A percentile compares a stretch with the other conserved stretches of the same genome.
Conservation (phyloP, 2,329 filamentous ascomycete species). For the Bipolaris gigantea region DNA sequence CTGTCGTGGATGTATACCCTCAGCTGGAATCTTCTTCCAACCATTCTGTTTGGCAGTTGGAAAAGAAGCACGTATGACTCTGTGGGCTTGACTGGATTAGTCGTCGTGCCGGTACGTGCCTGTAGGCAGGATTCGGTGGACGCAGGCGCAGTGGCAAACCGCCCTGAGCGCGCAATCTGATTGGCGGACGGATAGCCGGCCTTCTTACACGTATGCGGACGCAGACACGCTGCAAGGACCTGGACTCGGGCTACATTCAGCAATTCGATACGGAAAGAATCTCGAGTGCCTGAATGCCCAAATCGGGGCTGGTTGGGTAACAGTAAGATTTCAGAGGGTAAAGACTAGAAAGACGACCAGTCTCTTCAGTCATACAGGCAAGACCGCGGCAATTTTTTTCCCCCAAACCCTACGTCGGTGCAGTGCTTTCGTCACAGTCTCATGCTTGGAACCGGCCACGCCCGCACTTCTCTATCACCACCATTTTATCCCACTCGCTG, state of each 20-base stretch:
- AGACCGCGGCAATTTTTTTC: neutral
- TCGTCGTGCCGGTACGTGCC: neutral
- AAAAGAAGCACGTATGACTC: neutral
- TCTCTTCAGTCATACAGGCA: neutral
- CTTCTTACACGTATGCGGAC: neutral
- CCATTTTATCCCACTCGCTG: neutral
- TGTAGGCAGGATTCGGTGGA: neutral
- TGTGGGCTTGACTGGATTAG: neutral
- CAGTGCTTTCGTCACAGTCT: neutral
- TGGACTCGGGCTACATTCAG: neutral
- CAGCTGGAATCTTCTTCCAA: neutral
- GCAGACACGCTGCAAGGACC: neutral
- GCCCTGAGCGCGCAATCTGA: neutral
- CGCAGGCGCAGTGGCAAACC: neutral
- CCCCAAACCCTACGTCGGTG: neutral
- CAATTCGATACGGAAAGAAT: slow-evolving; percentile 6
- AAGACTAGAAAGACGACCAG: neutral
- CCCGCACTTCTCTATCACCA: neutral
- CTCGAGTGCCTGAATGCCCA: neutral
- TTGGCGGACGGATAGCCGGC: neutral
- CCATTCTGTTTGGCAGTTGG: neutral
- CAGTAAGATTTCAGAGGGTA: neutral
- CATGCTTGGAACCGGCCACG: neutral
- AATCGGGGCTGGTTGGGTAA: neutral
- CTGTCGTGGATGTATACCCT: neutral